A percentile compares a stretch with the other conserved stretches of the same genome.
Conservation (phyloP, 2,329 filamentous ascomycete species). For the Trichoderma koningiopsis region DNA sequence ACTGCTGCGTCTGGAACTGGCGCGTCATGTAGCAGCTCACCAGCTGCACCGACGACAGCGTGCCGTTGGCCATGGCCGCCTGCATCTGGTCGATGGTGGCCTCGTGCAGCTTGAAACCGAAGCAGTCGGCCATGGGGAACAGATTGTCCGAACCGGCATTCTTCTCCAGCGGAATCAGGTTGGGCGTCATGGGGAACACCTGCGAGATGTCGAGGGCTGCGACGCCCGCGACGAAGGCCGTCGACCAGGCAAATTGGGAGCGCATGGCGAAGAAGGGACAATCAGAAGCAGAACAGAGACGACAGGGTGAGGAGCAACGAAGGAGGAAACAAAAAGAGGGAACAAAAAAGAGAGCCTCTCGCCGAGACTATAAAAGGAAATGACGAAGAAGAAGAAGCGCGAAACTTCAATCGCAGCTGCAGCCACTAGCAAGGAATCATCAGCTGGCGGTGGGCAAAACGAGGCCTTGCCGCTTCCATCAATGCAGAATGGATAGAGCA, state of each 20-base stretch:
- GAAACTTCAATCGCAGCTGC: background rate
- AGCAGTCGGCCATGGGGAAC: constrained; percentile 66
- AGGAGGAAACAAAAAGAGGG: too few relatives aligned
- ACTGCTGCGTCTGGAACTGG: constrained; percentile 62
- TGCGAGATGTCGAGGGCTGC: constrained; percentile 15
- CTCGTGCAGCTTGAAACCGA: constrained; percentile 65
- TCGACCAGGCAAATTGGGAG: constrained; percentile 30
- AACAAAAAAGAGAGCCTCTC: background rate
- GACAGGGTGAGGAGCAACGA: background rate
- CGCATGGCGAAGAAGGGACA: constrained; percentile 29
- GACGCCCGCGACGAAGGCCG: constrained; percentile 30
- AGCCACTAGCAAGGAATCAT: background rate
- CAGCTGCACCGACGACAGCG: constrained; percentile 60
- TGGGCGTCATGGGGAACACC: constrained; percentile 30
- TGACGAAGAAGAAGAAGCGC: background rate
- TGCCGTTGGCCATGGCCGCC: constrained; percentile 54
- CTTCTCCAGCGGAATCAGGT: constrained; percentile 40
- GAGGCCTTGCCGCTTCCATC: background rate
- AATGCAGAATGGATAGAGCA: background rate
- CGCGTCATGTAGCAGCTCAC: constrained; percentile 64
- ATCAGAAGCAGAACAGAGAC: background rate
- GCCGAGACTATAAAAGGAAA: constrained; percentile 11
- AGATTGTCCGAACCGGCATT: constrained; percentile 42
- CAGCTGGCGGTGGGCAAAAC: background rate
- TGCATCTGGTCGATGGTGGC: constrained; percentile 71